Evolutionary conservation across 768 basidiomycete genomes (phyloP).

Genomic region (Mrakia blollopis): DNA sequence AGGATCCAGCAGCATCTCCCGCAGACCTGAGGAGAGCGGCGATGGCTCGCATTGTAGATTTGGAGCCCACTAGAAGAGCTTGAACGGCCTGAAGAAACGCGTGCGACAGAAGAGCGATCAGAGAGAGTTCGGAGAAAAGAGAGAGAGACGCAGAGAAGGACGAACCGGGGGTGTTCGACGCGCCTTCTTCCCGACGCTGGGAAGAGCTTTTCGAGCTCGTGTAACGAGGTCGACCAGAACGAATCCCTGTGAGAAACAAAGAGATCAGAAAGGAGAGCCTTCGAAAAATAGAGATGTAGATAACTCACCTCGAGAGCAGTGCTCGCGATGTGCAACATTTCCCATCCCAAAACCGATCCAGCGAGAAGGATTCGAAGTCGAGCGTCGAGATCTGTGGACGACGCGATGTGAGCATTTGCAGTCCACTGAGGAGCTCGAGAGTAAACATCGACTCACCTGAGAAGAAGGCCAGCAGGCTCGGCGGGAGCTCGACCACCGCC

Average conservation of each 20-base stretch:
- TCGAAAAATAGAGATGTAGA: background rate
- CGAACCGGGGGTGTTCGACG: background rate
- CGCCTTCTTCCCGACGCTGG: slow-evolving; percentile 11
- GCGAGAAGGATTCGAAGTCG: background rate
- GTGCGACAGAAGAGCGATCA: background rate
- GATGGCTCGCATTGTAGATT: background rate
- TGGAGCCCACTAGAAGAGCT: background rate
- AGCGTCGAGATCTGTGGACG: background rate
- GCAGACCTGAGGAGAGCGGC: background rate
- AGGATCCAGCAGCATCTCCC: background rate
- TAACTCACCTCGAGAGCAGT: slow-evolving; percentile 2
- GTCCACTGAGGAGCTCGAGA: background rate
- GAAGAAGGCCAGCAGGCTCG: background rate
- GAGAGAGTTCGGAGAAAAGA: no score
- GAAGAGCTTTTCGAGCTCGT: background rate
- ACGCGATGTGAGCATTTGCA: background rate
- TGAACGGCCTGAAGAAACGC: background rate
- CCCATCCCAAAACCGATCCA: background rate
- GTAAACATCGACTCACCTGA: background rate
- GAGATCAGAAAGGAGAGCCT: background rate
- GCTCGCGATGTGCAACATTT: slow-evolving; percentile 4
- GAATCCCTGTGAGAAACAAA: background rate
- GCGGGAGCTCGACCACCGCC: background rate
- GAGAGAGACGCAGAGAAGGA: background rate
- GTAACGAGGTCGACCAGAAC: background rate